These are phyloP conservation scores for Grigorovia humatica DNA, from an alignment of 805 yeast genomes.

Conservation along the genomic window DNA sequence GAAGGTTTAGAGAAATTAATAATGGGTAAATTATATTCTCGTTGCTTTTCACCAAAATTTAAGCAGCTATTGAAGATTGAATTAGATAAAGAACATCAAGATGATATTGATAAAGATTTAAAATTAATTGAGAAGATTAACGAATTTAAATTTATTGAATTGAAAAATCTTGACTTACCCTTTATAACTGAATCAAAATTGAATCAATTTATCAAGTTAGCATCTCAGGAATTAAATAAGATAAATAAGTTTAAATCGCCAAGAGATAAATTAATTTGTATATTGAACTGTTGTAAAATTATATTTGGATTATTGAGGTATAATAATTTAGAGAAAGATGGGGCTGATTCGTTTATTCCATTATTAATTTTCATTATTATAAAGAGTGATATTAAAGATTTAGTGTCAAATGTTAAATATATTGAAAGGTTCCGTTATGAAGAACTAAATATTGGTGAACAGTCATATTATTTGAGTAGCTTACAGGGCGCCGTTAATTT, in stretches of 20 bases:
- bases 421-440: constrained; percentile 76
- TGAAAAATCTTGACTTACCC: constrained; percentile 59
- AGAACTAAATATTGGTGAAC: constrained; percentile 74
- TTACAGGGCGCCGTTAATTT: constrained; percentile 81
- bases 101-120: constrained; percentile 55
- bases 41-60: constrained; percentile 65
- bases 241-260: constrained; percentile 85
- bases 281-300: constrained; percentile 85
- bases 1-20: constrained; percentile 91
- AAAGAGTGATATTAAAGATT: constrained; percentile 47
- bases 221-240: constrained; percentile 64
- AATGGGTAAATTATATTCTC: constrained; percentile 73
- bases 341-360: constrained; percentile 94
- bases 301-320: constrained; percentile 79
- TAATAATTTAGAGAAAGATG: constrained; percentile 55
- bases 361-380: constrained; percentile 68
- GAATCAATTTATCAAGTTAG: constrained; percentile 49
- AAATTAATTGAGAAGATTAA: constrained; percentile 41
- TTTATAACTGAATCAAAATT: constrained; percentile 19
- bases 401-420: constrained; percentile 73
- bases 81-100: constrained; percentile 45
- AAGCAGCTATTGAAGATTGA: constrained; percentile 11
- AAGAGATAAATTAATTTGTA: constrained; percentile 84
- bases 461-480: constrained; percentile 85
- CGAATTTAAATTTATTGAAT: constrained; percentile 62